Conservation (phyloP, 192 early-diverging fungal species). For the Coemansia sp. region DNA sequence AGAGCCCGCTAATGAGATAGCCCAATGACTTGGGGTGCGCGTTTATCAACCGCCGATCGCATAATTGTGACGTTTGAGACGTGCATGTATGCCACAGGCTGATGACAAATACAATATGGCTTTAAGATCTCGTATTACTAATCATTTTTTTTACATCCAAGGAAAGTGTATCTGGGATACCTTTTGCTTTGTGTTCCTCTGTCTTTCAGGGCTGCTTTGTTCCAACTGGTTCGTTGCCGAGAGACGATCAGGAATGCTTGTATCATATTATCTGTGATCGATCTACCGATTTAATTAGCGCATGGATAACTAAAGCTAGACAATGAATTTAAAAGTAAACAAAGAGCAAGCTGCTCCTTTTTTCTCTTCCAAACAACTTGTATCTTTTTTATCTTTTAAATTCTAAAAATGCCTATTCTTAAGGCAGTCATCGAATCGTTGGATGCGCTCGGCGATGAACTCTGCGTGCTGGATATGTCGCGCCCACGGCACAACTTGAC, state of each 20-base stretch:
- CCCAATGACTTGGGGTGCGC: too few relatives aligned
- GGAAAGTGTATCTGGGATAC: background rate
- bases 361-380: background rate
- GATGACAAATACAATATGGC: background rate
- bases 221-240: too few relatives aligned
- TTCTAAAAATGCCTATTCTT: slow-evolving; percentile 30
- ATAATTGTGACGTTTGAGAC: too few relatives aligned
- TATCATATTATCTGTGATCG: background rate
- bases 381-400: background rate
- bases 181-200: background rate
- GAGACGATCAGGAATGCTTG: too few relatives aligned
- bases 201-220: background rate
- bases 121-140: background rate
- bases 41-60: too few relatives aligned
- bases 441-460: slow-evolving; percentile 44
- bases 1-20: background rate
- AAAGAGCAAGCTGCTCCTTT: background rate
- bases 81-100: background rate
- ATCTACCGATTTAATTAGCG: background rate
- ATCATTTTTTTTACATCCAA: background rate
- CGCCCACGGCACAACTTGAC: slow-evolving; percentile 45
- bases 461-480: slow-evolving; percentile 46
- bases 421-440: slow-evolving; percentile 35
- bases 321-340: slow-evolving; percentile 4
- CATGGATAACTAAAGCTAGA: background rate